Evolutionary conservation across 306 rosid species (phyloP), one percentile per base, ranked within the genome.

Genomic region (Sicyos edulis): DNA sequence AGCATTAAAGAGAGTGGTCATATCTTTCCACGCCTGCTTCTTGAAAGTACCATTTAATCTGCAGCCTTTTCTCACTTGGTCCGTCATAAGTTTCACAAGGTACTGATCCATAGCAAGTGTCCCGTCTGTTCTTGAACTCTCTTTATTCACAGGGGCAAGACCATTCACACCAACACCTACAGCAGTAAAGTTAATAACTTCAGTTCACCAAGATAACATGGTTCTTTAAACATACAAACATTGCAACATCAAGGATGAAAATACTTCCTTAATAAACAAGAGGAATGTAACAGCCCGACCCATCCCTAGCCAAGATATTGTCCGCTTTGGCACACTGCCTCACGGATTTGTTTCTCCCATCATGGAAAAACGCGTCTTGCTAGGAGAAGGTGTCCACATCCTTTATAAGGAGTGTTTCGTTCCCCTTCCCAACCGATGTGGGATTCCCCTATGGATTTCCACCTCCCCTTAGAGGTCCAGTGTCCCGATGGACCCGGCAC

Each of bases 1-100:
- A 64, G 73, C 64, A 67, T 86, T 86, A 84, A 86, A 86, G 54
- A 71, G 59, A 29, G 58, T 73, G 78, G 75, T 55, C 80, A 86
- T 79, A 71, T 73, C 76, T 65, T 66, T 75, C 86, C 90, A 86
- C 57, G 87, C 87, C 72, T 77, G 84, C 72, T 69, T 77, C 67
- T 64, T 70, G 79, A 86, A 81, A 54, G 65, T 45, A 60, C 72
- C 58, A 45, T 40, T 74, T 54, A 73, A 71, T 77, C 72, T 77
- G 53, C 66, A 70, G 52, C 87, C 84, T 54, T 80, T 81, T 68
- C 37, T 82, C 75, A 79, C 73, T 81, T 83, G 87, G 70, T 37
- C 84, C 52, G 78, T 9, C 90, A 83, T 79, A 71, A 86, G 87
- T 79, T 79, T 86, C 78, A 83, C 74, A 83, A 83, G 80, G 79